Percentiles rank a stretch among this genome's conserved stretches.
phyloP scores from a whole-genome alignment of 2,329 filamentous ascomycete species.

The Arthrobotrys sphaeroides region DNA sequence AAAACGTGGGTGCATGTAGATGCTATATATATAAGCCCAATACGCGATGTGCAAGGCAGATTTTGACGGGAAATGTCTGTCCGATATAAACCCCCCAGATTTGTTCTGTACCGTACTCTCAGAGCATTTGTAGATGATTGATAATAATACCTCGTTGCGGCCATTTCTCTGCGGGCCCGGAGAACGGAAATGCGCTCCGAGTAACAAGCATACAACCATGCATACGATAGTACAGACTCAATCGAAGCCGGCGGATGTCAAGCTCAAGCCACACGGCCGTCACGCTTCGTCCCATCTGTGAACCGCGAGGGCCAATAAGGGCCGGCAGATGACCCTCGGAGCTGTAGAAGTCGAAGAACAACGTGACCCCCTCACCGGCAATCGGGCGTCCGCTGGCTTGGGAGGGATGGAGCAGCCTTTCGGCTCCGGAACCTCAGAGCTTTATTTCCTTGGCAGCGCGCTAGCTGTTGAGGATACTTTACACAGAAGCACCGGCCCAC shows the following conservation, averaged over 20 bases:
- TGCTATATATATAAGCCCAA: background rate
- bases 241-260: background rate
- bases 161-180: background rate
- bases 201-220: constrained; percentile 6
- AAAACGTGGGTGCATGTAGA: background rate
- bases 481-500: constrained; percentile 37
- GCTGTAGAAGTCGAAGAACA: background rate
- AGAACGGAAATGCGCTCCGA: constrained; percentile 16
- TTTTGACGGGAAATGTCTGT: background rate
- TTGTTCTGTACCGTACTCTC: background rate
- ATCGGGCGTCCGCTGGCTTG: constrained; percentile 23
- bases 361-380: constrained; percentile 11
- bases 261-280: constrained; percentile 3
- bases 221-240: background rate
- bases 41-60: constrained; percentile 62
- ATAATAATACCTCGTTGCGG: constrained; percentile 8
- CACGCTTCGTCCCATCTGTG: background rate
- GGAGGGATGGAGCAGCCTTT: constrained; percentile 32
- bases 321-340: background rate
- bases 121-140: background rate
- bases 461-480: constrained; percentile 53
- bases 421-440: constrained; percentile 45
- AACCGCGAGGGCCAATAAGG: too few relatives aligned
- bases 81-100: background rate
- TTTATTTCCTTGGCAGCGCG: constrained; percentile 49